Evolutionary conservation across 148 eudicot species (phyloP), one percentile per base, ranked within the genome.

Genomic region (Camellia japonica): DNA sequence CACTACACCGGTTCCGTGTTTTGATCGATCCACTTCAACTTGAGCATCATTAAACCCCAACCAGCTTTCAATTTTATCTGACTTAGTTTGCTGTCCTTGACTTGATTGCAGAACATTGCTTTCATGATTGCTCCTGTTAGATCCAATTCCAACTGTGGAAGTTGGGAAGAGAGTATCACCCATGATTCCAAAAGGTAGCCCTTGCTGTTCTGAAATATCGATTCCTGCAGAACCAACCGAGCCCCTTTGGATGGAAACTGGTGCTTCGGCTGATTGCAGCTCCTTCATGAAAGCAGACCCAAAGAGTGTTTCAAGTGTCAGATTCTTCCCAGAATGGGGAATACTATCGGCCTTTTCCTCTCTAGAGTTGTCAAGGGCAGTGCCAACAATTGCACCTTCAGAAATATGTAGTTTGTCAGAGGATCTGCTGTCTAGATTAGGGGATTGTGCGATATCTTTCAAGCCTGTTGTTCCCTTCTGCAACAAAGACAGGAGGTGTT

Each of bases 271-370:
- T 13, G 95, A 94, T 55, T 97, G 90, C 85, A 97, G 87, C 84
- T 97, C 97, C 71, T 86, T 89, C 98, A 94, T 97, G 82, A 94
- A 94, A 87, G 97, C 95, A 77, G 90, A 78, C 49, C 99, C 98
- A 84, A 94, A 94, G 8, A 97, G 89, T 18, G 98, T 66, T 80
- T 97, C 97, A 63, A 94, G 92, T n/a, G 99, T 92, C 79, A 88
- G 84, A 42, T 84, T 59, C 77, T 83, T 87, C 72, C 90, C 91
- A 0, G 86, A 68, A 64, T 71, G 80, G 51, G 80, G 81, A 44
- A 65, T 54, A 43, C 74, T 82, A 67, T 79, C 85, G 69, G 83
- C 73, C 68, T 83, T 84, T 66, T 79, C 86, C 59, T 74, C 87
- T 69, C n/a, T 81, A 73, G 82, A 63, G 79, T 60, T 84, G 65